Evolutionary conservation across 768 basidiomycete genomes (phyloP), one percentile per base, ranked within the genome.

Genomic region (Phaeotremella skinneri): DNA sequence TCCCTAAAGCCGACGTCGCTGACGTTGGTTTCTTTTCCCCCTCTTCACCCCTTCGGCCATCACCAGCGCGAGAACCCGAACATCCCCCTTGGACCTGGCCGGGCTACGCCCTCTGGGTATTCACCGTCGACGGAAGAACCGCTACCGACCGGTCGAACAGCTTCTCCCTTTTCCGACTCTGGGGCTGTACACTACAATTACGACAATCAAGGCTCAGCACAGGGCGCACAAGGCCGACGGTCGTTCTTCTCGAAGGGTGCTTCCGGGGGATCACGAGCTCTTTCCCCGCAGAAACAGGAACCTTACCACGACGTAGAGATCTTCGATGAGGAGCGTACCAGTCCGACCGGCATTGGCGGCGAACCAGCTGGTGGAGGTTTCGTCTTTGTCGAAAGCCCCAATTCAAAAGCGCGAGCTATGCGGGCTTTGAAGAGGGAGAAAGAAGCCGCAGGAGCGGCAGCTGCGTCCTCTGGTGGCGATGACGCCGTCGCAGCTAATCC

Each of bases 41-140:
- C 39, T 21, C 43, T 49, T 11, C 25, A 4, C 34, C 20, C 34
- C 17, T 34, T 30, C 27, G 23, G 25, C 17, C 29, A 50, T 47
- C 34, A 32, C n/a, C 50, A 69, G 68, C 59, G 68, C 43, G 68
- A 69, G 43, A 62, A 56, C 23, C 68, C 64, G n/a, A 61, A 61
- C 49, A 51, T 63, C 11, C 59, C 64, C 7, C 21, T 45, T 20
- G 43, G 43, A 14, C 20, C 43, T 45, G 43, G 43, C 6, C 11
- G 43, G 23, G 23, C 7, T 45, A 6, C 43, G 13, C 7, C 34
- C 7, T 45, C 43, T 21, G 6, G 13, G 9, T 45, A 45, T 25
- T 45, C 59, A 13, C 43, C 59, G 2, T 13, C 20, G 17, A 31
- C 39, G 7, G 26, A 21, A 39, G 29, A 32, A 7, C 52, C 59